phyloP scores from a whole-genome alignment of 2,329 filamentous ascomycete genomes.

The Cercospora brassicicola region DNA sequence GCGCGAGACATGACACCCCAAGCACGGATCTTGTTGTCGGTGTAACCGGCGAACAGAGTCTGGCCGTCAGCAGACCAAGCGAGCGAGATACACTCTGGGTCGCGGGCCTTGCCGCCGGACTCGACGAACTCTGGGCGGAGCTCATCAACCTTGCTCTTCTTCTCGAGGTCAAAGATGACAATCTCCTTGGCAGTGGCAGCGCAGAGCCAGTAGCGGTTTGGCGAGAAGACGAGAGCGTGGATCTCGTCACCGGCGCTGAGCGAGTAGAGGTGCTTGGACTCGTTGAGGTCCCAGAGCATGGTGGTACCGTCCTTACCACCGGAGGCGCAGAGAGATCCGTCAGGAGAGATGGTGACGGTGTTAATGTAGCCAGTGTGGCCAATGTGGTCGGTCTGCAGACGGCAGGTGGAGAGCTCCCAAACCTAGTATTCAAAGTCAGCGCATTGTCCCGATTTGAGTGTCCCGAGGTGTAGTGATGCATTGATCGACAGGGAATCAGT shows the following conservation, averaged over 20 bases:
- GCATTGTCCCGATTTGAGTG: neutral
- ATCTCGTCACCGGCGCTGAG: slow-evolving; percentile 99
- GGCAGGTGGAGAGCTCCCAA: slow-evolving; percentile 99
- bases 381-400: slow-evolving; percentile 99
- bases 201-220: slow-evolving; percentile 99
- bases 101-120: slow-evolving; percentile 97
- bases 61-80: slow-evolving; percentile 98
- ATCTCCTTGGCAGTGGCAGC: slow-evolving; percentile 95
- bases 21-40: slow-evolving; percentile 97
- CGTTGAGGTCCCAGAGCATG: slow-evolving; percentile 99
- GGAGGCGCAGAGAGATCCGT: slow-evolving; percentile 97
- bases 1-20: slow-evolving; percentile 96
- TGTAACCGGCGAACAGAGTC: slow-evolving; percentile 99
- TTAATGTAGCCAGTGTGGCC: slow-evolving; percentile 99
- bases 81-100: slow-evolving; percentile 96
- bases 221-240: slow-evolving; percentile 99
- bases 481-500: slow-evolving; percentile 60
- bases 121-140: slow-evolving; percentile 97
- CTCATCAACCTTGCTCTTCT: slow-evolving; percentile 99
- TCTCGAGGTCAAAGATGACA: slow-evolving; percentile 99
- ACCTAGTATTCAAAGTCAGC: slow-evolving; percentile 59
- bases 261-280: slow-evolving; percentile 99
- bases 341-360: slow-evolving; percentile 99
- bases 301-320: slow-evolving; percentile 99
- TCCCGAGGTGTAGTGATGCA: neutral